Conservation (phyloP, 306 rosid genomes). For the Quercus wislizeni region DNA sequence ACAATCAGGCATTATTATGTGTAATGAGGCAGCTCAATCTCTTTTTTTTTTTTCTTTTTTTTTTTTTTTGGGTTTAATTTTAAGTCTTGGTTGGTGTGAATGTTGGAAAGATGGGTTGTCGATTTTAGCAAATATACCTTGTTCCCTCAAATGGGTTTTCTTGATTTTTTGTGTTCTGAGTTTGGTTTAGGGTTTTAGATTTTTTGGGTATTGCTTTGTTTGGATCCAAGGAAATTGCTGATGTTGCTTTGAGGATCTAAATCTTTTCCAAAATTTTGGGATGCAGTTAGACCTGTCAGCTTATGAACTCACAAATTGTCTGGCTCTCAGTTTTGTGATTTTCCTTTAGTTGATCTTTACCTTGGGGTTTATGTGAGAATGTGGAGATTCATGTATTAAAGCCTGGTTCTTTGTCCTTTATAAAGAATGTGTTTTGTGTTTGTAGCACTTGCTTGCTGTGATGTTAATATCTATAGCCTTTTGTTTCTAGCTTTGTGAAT, state of each 20-base stretch:
- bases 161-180: constrained; percentile 8
- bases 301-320: not conserved
- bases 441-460: not conserved
- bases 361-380: constrained; percentile 6
- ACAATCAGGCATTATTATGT: constrained; percentile 26
- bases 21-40: not conserved
- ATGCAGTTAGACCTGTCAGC: not conserved
- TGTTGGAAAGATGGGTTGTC: constrained; percentile 1
- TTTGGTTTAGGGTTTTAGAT: constrained; percentile 50
- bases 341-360: not conserved
- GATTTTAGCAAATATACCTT: constrained; percentile 3
- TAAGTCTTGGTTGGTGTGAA: not conserved
- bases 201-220: constrained; percentile 27
- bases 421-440: constrained; percentile 3
- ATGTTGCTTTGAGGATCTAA: constrained; percentile 8
- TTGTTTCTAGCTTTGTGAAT: not conserved
- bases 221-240: constrained; percentile 23
- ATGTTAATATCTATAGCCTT: not conserved
- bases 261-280: not conserved
- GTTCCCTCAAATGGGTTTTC: constrained; percentile 20
- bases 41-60: not conserved
- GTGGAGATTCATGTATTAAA: constrained; percentile 4
- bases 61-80: not conserved
- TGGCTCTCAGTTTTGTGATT: constrained; percentile 1
- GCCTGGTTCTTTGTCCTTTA: constrained; percentile 10